Conservation (phyloP, 768 basidiomycete genomes). For the Kwoniella sp. region DNA sequence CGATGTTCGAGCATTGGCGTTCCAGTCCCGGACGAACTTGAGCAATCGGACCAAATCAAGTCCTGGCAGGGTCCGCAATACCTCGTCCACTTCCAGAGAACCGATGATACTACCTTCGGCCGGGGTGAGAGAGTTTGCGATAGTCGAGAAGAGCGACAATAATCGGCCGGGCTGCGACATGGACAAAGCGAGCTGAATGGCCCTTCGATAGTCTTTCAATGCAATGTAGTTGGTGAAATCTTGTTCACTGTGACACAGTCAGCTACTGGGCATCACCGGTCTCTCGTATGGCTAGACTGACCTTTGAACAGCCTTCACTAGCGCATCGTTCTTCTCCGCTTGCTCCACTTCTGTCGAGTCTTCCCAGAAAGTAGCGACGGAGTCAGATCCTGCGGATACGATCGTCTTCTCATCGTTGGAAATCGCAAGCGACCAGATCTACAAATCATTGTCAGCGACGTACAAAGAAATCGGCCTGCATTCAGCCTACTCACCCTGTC, state of each 20-base stretch:
- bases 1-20: slow-evolving; percentile 86
- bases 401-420: slow-evolving; percentile 78
- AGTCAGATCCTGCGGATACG: slow-evolving; percentile 94
- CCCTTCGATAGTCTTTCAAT: slow-evolving; percentile 83
- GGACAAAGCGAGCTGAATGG: slow-evolving; percentile 85
- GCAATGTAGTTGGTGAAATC: slow-evolving; percentile 88
- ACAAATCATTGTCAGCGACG: not conserved
- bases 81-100: slow-evolving; percentile 72
- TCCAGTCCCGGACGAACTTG: slow-evolving; percentile 86
- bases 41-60: slow-evolving; percentile 79
- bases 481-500: slow-evolving; percentile 72
- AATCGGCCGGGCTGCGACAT: slow-evolving; percentile 91
- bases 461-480: not conserved
- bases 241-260: slow-evolving; percentile 70
- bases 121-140: slow-evolving; percentile 57
- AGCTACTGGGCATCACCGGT: not conserved
- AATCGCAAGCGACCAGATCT: slow-evolving; percentile 96
- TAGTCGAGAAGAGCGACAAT: slow-evolving; percentile 71
- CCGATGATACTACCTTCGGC: slow-evolving; percentile 62
- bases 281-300: slow-evolving; percentile 58
- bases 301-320: slow-evolving; percentile 77
- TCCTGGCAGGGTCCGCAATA: slow-evolving; percentile 70
- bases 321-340: slow-evolving; percentile 70
- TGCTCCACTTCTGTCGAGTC: slow-evolving; percentile 87
- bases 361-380: slow-evolving; percentile 92